Percentiles rank a stretch among this genome's conserved stretches.
phyloP scores from a whole-genome alignment of 805 yeast species.

The Helenozyma rhizophorensis region DNA sequence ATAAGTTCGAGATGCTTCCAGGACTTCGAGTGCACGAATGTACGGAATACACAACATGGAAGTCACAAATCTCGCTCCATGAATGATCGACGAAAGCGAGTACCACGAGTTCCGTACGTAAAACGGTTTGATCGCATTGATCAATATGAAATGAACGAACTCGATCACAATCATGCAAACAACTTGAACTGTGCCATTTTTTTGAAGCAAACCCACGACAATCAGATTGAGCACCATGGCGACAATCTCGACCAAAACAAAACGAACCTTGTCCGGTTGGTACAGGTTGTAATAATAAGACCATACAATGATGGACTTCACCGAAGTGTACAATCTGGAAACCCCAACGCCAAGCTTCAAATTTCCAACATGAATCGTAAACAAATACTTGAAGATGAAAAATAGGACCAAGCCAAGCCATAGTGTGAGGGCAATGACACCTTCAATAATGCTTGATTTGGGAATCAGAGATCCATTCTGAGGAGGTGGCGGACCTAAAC shows the following conservation, averaged over 20 bases:
- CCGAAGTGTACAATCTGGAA: conserved; percentile 42
- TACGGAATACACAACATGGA: conserved; percentile 42
- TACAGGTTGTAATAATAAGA: conserved; percentile 40
- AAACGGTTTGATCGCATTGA: conserved; percentile 25
- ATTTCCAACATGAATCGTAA: conserved; percentile 14
- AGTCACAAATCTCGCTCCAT: conserved; percentile 35
- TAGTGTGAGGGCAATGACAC: conserved; percentile 23
- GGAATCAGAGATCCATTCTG: conserved; percentile 2
- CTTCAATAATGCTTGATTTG: conserved; percentile 24
- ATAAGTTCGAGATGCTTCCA: conserved; percentile 37
- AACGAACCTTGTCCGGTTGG: conserved; percentile 39
- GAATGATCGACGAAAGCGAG: conserved; percentile 30
- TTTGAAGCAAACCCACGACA: conserved; percentile 42
- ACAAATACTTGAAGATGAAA: conserved; percentile 12
- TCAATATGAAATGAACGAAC: conserved; percentile 18
- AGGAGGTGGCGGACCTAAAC: neutral
- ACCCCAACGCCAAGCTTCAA: conserved; percentile 17
- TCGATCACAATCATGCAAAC: conserved; percentile 34
- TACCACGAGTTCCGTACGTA: conserved; percentile 24
- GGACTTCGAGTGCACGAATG: conserved; percentile 27
- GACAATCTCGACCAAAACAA: conserved; percentile 32
- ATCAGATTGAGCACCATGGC: conserved; percentile 29
- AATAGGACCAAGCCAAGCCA: conserved; percentile 10
- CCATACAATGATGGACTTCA: conserved; percentile 45
- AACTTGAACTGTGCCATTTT: conserved; percentile 43